Evolutionary conservation across 805 yeast species (phyloP), one percentile per base, ranked within the genome.

Genomic region (Wickerhamomyces queroliae): DNA sequence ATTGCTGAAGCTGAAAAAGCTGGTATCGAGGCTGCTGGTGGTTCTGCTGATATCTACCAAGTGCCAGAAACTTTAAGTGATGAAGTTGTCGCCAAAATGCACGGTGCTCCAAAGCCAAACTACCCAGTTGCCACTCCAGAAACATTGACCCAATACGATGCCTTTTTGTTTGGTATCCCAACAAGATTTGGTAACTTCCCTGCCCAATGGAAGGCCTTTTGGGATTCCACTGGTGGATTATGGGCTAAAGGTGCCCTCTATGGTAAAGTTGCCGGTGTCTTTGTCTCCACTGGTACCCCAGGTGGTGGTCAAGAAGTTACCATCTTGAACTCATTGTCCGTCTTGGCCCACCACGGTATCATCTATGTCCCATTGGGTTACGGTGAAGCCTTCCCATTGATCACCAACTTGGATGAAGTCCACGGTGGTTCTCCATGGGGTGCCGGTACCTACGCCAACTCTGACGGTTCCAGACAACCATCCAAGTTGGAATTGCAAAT

Each of bases 391-490:
- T 80, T 80, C 61, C 70, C 72, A 10, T 70, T 71, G 49, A 53
- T 80, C 47, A 63, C 83, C 32, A 70, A 69, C 62, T 53, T 80
- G 33, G 74, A 70, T 3, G 88, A 83, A 64, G 70, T 77, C 36
- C 95, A 83, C 58, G 95, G 95, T 48, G 85, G 84, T 40, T 75
- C 89, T 18, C 76, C 95, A 34, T 87, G 89, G 88, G 95, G 95
- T 59, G 83, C 95, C 25, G 95, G 95, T 50, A 66, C 85, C 28
- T 68, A 72, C 53, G 89, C 95, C 23, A 85, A 78, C 36, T 68
- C 72, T 37, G 91, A 83, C 56, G 95, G 95, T 37, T 74, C 84
- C 7, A 78, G 95, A 67, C 66, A 68, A 51, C 83, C 88, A 25
- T 52, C 79, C 32, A 71, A 66, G 16, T 64, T 82, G 42, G 95